Percentiles rank a stretch among this genome's conserved stretches.
These are phyloP conservation scores for Botryobasidium botryosum DNA, from an alignment of 768 basidiomycete species.

Conservation along the genomic window DNA sequence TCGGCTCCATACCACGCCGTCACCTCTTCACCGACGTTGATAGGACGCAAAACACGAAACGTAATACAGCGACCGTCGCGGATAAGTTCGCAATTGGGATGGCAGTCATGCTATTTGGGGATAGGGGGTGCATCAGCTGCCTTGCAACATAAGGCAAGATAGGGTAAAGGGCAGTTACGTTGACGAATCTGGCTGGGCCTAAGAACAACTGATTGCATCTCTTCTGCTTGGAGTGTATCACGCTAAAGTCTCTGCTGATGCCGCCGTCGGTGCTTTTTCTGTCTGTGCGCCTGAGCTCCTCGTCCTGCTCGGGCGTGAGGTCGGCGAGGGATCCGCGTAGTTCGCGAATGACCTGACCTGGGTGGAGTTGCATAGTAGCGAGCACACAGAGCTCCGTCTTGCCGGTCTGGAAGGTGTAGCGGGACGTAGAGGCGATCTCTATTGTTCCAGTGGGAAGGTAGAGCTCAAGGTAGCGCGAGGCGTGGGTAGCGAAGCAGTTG, in stretches of 20 bases:
- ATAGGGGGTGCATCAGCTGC: too few relatives aligned
- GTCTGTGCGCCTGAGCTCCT: constrained; percentile 70
- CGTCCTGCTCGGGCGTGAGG: constrained; percentile 70
- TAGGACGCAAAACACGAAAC: constrained; percentile 64
- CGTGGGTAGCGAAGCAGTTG: constrained; percentile 83
- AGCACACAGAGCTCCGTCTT: constrained; percentile 81
- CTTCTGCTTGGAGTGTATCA: constrained; percentile 81
- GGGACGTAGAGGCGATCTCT: constrained; percentile 77
- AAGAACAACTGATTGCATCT: constrained; percentile 86
- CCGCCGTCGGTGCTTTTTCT: constrained; percentile 37
- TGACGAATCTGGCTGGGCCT: constrained; percentile 83
- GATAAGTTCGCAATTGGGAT: constrained; percentile 77
- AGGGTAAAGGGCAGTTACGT: constrained; percentile 34
- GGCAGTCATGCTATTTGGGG: constrained; percentile 54
- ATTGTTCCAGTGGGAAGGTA: constrained; percentile 71
- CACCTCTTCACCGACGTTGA: constrained; percentile 68
- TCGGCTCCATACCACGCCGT: constrained; percentile 84
- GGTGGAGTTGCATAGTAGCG: constrained; percentile 51
- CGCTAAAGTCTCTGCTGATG: constrained; percentile 75
- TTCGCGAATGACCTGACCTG: constrained; percentile 64
- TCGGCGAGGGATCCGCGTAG: constrained; percentile 85
- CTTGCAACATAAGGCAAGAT: background rate
- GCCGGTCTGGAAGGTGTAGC: constrained; percentile 73
- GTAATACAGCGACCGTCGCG: constrained; percentile 82
- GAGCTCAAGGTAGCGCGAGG: constrained; percentile 75